Evolutionary conservation across 2,329 filamentous ascomycete species (phyloP).

Genomic region (Diaporthe destruens): DNA sequence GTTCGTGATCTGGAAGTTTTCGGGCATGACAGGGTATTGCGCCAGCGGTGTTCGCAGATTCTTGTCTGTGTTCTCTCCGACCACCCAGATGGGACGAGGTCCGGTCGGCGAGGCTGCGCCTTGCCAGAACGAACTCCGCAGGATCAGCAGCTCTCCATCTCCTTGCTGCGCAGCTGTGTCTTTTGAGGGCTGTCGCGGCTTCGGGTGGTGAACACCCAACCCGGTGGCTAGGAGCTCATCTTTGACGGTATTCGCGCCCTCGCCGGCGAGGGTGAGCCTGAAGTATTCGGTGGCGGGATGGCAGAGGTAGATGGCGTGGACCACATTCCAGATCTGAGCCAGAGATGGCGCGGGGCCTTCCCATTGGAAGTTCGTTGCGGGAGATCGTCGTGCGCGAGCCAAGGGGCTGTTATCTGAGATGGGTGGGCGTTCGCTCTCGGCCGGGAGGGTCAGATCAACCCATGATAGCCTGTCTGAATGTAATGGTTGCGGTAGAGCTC

Average conservation of each 20-base stretch:
- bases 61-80: constrained; percentile 50
- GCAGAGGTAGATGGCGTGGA: constrained; percentile 58
- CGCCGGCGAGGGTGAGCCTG: constrained; percentile 55
- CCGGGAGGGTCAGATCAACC: constrained; percentile 50
- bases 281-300: constrained; percentile 59
- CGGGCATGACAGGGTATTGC: constrained; percentile 56
- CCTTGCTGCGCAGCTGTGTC: constrained; percentile 34
- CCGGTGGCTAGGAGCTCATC: constrained; percentile 35
- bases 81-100: constrained; percentile 54
- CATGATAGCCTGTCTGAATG: constrained; percentile 55
- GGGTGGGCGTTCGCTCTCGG: constrained; percentile 46
- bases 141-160: constrained; percentile 58
- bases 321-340: constrained; percentile 60
- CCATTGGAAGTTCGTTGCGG: constrained; percentile 58
- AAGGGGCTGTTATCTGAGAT: constrained; percentile 51
- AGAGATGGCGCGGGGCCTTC: constrained; percentile 52
- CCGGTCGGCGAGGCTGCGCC: constrained; percentile 49
- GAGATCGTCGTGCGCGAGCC: constrained; percentile 59
- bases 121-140: constrained; percentile 55
- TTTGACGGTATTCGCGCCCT: constrained; percentile 51
- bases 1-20: constrained; percentile 60
- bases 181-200: constrained; percentile 48
- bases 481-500: constrained; percentile 52
- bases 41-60: constrained; percentile 47
- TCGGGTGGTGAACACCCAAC: constrained; percentile 49